Conservation (phyloP, 2,329 filamentous ascomycete genomes). For the Cladosporium sp. region DNA sequence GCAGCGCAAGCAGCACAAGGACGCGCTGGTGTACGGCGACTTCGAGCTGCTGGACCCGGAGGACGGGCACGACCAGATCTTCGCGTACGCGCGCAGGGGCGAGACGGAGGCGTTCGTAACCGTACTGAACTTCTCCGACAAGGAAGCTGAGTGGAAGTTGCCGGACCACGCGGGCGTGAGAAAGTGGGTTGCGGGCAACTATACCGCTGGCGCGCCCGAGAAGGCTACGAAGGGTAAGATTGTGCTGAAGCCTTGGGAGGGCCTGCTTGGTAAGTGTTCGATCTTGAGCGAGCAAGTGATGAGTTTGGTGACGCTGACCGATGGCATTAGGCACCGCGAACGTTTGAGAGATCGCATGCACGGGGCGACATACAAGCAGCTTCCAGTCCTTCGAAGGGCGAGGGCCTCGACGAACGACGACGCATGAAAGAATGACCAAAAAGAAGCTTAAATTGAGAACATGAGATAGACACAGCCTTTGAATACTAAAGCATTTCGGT, state of each 20-base stretch:
- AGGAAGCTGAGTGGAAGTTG: conserved; percentile 29
- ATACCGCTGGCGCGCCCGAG: conserved; percentile 24
- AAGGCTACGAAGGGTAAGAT: conserved; percentile 23
- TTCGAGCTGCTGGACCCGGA: conserved; percentile 49
- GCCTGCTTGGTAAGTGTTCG: conserved; percentile 22
- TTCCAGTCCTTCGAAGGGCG: too few relatives aligned
- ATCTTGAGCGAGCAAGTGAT: too few relatives aligned
- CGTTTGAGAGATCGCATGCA: too few relatives aligned
- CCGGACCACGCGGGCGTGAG: conserved; percentile 26
- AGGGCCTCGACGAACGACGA: too few relatives aligned
- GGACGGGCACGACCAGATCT: conserved; percentile 47
- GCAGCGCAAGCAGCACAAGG: conserved; percentile 50
- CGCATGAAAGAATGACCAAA: too few relatives aligned
- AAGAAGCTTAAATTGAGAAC: too few relatives aligned
- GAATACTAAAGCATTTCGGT: too few relatives aligned
- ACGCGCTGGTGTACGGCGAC: conserved; percentile 56
- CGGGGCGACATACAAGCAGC: too few relatives aligned
- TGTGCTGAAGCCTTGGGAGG: conserved; percentile 29
- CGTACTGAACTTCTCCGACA: conserved; percentile 31
- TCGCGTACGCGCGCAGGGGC: conserved; percentile 36
- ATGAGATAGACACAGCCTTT: too few relatives aligned
- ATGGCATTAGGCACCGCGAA: too few relatives aligned
- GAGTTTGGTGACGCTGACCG: too few relatives aligned
- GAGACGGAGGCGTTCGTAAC: conserved; percentile 27
- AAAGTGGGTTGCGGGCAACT: conserved; percentile 33